Percentiles rank a stretch among this genome's conserved stretches.
Conservation (phyloP, 257 asterid genomes). For the Euphrasia confusa region DNA sequence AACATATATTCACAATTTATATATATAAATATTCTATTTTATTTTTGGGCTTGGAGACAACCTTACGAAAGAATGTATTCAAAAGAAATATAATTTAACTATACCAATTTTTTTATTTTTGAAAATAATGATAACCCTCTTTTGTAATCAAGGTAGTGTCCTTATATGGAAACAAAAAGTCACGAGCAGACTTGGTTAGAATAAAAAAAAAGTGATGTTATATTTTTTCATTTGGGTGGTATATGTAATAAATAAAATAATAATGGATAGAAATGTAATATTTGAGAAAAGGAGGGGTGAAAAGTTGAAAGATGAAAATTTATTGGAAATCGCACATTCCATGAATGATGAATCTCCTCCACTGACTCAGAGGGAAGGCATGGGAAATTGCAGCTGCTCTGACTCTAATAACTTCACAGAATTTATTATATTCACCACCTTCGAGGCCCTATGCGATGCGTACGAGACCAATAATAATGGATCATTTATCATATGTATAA, state of each 20-base stretch:
- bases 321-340: slow-evolving; percentile 40
- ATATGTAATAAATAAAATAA: background rate
- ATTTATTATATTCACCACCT: background rate
- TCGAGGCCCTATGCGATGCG: background rate
- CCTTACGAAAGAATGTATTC: background rate
- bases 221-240: too few species aligned
- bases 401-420: slow-evolving; percentile 24
- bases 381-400: slow-evolving; percentile 37
- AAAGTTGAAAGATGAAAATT: slow-evolving; percentile 16
- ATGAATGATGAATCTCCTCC: slow-evolving; percentile 26
- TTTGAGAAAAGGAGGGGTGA: slow-evolving; percentile 7
- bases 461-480: background rate
- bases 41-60: background rate
- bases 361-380: slow-evolving; percentile 32
- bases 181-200: background rate
- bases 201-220: background rate
- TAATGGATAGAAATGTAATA: slow-evolving; percentile 5
- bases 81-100: background rate
- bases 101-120: too few species aligned
- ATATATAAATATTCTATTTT: too few species aligned
- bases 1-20: too few species aligned
- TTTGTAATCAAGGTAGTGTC: background rate
- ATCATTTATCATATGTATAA: background rate
- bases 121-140: background rate
- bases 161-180: background rate